phyloP scores from a whole-genome alignment of 2,329 filamentous ascomycete species.

The Trichoderma guizhouense region DNA sequence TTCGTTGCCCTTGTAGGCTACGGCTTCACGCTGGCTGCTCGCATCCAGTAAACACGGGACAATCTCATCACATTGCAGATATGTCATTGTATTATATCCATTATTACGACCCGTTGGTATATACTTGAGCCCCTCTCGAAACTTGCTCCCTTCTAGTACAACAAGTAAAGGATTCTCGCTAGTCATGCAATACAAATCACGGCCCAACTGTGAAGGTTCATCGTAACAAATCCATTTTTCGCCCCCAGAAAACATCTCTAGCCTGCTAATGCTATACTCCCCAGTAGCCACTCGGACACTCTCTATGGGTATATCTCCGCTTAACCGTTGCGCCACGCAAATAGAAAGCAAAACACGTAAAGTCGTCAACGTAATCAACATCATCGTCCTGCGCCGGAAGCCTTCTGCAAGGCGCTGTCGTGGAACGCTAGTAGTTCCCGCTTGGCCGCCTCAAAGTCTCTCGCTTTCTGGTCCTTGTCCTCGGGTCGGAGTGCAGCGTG shows the following conservation, averaged over 20 bases:
- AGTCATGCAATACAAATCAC: neutral
- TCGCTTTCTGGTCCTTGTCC: conserved; percentile 35
- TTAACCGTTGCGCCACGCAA: conserved; percentile 5
- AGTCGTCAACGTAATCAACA: neutral
- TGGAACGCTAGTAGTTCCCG: conserved; percentile 42
- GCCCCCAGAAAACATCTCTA: neutral
- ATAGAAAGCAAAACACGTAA: neutral
- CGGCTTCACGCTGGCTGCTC: conserved; percentile 68
- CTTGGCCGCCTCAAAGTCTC: conserved; percentile 47
- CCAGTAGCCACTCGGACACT: neutral
- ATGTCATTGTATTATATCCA: neutral
- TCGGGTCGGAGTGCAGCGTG: conserved; percentile 23
- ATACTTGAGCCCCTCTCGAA: neutral
- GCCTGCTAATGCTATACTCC: conserved; percentile 8
- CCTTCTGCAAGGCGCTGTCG: conserved; percentile 22
- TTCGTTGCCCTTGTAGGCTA: conserved; percentile 71
- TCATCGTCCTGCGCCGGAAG: neutral
- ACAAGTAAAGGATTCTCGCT: neutral
- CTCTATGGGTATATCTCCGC: conserved; percentile 6
- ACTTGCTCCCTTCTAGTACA: neutral
- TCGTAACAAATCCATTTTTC: neutral
- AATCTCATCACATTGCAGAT: neutral
- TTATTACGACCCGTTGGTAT: neutral
- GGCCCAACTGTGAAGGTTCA: neutral
- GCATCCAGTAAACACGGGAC: conserved; percentile 45